These are phyloP conservation scores for Lasiodiplodia sp. DNA, from an alignment of 2,329 filamentous ascomycete genomes.

Conservation along the genomic window DNA sequence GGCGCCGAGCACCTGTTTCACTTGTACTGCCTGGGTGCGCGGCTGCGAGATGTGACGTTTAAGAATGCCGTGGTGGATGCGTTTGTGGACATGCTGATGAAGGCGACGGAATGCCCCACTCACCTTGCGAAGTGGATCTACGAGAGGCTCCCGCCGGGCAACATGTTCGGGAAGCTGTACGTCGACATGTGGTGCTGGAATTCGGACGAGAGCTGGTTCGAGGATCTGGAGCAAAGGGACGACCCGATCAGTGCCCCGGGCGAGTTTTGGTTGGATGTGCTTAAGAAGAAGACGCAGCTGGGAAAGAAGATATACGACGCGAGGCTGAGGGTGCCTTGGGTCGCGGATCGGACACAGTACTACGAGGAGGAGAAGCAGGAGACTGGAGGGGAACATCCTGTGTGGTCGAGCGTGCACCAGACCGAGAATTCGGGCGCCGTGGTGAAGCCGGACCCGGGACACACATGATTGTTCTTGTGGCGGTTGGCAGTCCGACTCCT, in stretches of 20 bases:
- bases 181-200: slow-evolving; percentile 15
- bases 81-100: slow-evolving; percentile 29
- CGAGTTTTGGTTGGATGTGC: slow-evolving; percentile 5
- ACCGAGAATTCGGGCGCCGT: not conserved
- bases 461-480: not conserved
- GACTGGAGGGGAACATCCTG: not conserved
- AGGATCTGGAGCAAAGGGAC: slow-evolving; percentile 2
- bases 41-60: slow-evolving; percentile 37
- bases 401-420: not conserved
- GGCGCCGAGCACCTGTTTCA: slow-evolving; percentile 8
- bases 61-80: slow-evolving; percentile 36
- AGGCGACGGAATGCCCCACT: not conserved
- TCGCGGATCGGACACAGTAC: not conserved
- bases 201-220: slow-evolving; percentile 2
- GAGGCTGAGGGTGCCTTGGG: not conserved
- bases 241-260: not conserved
- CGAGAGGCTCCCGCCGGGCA: not conserved
- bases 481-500: too few relatives aligned
- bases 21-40: slow-evolving; percentile 36
- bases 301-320: not conserved
- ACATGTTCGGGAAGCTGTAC: slow-evolving; percentile 1
- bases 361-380: not conserved
- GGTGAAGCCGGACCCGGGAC: not conserved
- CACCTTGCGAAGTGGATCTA: not conserved
- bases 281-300: not conserved